phyloP scores from a whole-genome alignment of 306 rosid species.

The Astragalus glycyphyllos region DNA sequence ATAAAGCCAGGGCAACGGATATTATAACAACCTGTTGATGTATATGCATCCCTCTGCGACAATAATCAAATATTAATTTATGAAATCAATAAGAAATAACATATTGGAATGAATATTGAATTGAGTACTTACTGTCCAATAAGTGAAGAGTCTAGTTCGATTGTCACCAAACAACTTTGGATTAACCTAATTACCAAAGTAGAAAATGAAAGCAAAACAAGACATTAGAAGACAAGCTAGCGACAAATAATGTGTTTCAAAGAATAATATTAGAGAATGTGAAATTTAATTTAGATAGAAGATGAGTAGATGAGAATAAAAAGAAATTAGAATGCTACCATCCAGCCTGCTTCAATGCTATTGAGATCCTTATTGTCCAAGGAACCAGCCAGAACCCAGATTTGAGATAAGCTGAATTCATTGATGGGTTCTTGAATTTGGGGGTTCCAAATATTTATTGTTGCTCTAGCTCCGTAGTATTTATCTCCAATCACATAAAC shows the following conservation, averaged over 20 bases:
- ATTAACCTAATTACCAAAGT: constrained; percentile 50
- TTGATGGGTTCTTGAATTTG: constrained; percentile 55
- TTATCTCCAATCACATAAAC: constrained; percentile 60
- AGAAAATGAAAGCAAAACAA: constrained; percentile 33
- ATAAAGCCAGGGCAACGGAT: constrained; percentile 65
- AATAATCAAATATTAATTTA: too few species aligned
- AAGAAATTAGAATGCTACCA: constrained; percentile 47
- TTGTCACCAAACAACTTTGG: constrained; percentile 65
- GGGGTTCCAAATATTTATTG: constrained; percentile 69
- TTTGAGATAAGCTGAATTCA: constrained; percentile 69
- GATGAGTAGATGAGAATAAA: too few species aligned
- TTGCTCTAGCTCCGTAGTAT: constrained; percentile 63
- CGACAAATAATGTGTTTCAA: too few species aligned
- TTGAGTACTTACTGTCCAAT: constrained; percentile 60
- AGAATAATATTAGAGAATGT: constrained; percentile 8
- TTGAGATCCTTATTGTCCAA: constrained; percentile 58
- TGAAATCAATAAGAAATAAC: constrained; percentile 14
- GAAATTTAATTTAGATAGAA: too few species aligned
- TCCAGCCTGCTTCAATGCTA: constrained; percentile 72
- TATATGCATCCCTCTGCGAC: constrained; percentile 67
- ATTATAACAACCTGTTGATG: constrained; percentile 70
- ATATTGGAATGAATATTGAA: constrained; percentile 22
- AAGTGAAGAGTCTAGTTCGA: constrained; percentile 64
- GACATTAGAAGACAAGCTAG: constrained; percentile 40
- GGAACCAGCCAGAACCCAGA: constrained; percentile 59